Base-by-base conservation (phyloP, 2,329 filamentous ascomycete species). In the Verticillium albo-atrum region DNA sequence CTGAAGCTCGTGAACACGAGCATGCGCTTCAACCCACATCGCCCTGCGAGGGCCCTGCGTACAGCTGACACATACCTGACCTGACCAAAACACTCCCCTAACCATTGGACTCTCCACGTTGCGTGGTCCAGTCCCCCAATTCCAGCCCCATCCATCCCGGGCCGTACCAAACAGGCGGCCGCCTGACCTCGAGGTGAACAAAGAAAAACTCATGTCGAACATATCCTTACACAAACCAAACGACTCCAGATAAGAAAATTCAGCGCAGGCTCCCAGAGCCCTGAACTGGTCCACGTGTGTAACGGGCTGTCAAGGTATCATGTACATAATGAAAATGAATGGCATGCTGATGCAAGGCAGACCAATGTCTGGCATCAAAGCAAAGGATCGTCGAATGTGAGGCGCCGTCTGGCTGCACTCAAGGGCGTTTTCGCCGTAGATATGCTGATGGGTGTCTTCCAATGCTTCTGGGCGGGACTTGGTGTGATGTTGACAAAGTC, bases 401-500 rank as follows among this genome's bases (percentile, higher is more conserved):
- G 79, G 63, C 88, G 82, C 70, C 90, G 85, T 68, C 91, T 80
- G n/a, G 90, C 83, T 54, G 89, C 85, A 66, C 86, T 91, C 60
- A 84, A 71, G 9, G 85, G 85, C 51, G 84, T 87, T 68, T 79
- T 81, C 57, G 76, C 72, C 10, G 73, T 68, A 20, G 76, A 71
- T 30, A 81, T 79, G 28, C 85, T 81, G 12, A 86, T 74, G 12
- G 92, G 92, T 0, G 92, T 96, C 72, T 89, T 91, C 90, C 92
- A 97, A 10, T 88, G 84, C 66, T 87, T 91, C 77, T 97, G 95
- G 27, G 92, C 95, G 23, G 95, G 95, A 70, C 92, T 97, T 0
- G 95, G 95, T 6, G 95, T 97, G 72, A 98, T 94, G 75, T 98
- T 97, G 71, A 98, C 89, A 75, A 97, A 99, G 71, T 99, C 95